A percentile compares a stretch with the other conserved stretches of the same genome.
phyloP scores from a whole-genome alignment of 2,329 filamentous ascomycete species.

The Calonectria hawksworthii region DNA sequence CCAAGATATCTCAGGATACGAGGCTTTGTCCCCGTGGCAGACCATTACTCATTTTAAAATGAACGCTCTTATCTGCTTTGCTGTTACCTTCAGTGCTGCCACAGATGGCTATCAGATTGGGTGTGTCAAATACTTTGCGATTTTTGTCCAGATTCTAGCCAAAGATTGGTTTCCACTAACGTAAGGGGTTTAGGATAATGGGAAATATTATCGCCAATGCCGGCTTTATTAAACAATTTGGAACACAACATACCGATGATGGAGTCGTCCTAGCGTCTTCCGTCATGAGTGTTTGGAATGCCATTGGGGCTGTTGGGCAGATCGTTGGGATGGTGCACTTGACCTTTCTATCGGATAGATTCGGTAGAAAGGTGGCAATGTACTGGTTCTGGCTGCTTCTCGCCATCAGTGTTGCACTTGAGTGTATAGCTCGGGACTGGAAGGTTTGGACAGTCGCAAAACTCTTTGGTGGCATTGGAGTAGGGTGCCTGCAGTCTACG shows the following conservation, averaged over 20 bases:
- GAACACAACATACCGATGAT: slow-evolving; percentile 23
- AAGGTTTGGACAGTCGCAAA: slow-evolving; percentile 24
- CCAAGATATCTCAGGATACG: too few relatives aligned
- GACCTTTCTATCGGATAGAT: slow-evolving; percentile 16
- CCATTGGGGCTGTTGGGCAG: slow-evolving; percentile 26
- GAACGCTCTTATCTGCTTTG: too few relatives aligned
- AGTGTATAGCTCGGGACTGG: slow-evolving; percentile 15
- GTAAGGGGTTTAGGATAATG: slow-evolving; percentile 13
- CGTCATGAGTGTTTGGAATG: slow-evolving; percentile 46
- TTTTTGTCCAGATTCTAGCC: too few relatives aligned
- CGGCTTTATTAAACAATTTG: slow-evolving; percentile 30
- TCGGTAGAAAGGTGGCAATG: slow-evolving; percentile 27
- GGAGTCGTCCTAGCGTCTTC: slow-evolving; percentile 50
- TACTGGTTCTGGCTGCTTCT: slow-evolving; percentile 13
- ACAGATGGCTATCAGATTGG: too few relatives aligned
- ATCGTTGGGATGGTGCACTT: slow-evolving; percentile 26
- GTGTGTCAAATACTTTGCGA: too few relatives aligned
- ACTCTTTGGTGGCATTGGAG: slow-evolving; percentile 18
- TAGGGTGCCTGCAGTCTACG: slow-evolving; percentile 25
- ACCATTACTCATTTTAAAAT: too few relatives aligned
- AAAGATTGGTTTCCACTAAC: too few relatives aligned
- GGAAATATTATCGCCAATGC: slow-evolving; percentile 34
- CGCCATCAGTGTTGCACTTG: not conserved
- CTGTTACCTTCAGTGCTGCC: too few relatives aligned
- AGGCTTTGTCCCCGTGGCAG: too few relatives aligned